Evolutionary conservation across 768 basidiomycete genomes (phyloP), one percentile per base, ranked within the genome.

Genomic region (Suillus ampliporus): DNA sequence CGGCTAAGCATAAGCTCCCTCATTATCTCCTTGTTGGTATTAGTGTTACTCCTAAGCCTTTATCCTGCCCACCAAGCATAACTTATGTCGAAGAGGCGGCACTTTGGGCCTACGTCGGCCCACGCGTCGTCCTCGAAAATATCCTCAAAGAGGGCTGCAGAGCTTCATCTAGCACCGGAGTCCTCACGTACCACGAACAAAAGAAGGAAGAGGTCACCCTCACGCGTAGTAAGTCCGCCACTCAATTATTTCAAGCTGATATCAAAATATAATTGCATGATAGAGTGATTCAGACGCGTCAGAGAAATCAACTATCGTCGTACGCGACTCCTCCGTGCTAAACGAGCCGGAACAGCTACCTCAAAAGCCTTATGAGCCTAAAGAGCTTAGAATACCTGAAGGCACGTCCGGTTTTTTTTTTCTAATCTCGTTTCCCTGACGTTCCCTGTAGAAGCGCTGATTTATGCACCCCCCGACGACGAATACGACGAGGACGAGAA

Each of bases 401-500:
- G 54, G 54, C 11, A 19, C 23, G 38, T 28, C 23, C 26, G 28
- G 31, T 31, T 31, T 31, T 6, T 6, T 6, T 6, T 6, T 6
- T 40, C 38, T 19, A 17, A 13, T 17, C 1, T 7, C 17, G 11
- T 19, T 5, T 56, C 3, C 6, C 23, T 41, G 17, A 40, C 23
- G 37, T 56, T 40, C 23, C 0, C 26, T 19, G 6, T n/a, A 56
- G 54, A 56, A 26, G 13, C 11, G 6, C 23, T 40, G 19, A 17
- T 56, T 3, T 62, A 74, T 37, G 54, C 58, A 6, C 43, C 65
- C n/a, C 58, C 64, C 5, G 76, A 78, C 46, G 69, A 75, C 34
- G 76, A 68, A 65, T 71, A 80, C 19, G 62, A 74, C 15, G 85
- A 84, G 62, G 79, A 78, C 8, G 73, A 74, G 14, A 71, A 79